Evolutionary conservation across 352 stramenopile genomes (phyloP).

Genomic region (Chrysophaeum taylorii): DNA sequence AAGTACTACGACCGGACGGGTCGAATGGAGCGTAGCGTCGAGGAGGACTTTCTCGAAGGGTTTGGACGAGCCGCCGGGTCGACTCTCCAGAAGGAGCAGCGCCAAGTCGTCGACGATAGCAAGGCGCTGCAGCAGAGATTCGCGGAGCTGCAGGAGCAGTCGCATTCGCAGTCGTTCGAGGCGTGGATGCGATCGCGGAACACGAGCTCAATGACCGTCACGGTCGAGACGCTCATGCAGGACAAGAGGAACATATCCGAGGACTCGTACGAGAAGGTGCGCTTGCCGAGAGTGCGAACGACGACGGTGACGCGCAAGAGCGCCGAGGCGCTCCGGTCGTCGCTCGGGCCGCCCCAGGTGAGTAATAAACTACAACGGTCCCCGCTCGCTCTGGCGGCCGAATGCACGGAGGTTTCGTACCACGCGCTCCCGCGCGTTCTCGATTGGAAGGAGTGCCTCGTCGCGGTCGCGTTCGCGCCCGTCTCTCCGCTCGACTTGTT

Average conservation of each 20-base stretch:
- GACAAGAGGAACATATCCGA: constrained; percentile 7
- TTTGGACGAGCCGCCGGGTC: neutral
- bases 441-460: constrained; percentile 16
- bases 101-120: neutral
- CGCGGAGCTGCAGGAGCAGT: neutral
- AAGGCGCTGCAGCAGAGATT: neutral
- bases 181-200: constrained; percentile 9
- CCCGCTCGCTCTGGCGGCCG: neutral
- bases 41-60: constrained; percentile 11
- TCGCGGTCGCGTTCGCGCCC: neutral
- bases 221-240: neutral
- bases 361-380: no score
- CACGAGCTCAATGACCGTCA: neutral
- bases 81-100: neutral
- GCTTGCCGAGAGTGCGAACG: neutral
- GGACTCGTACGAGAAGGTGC: constrained; percentile 9
- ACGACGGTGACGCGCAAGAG: neutral
- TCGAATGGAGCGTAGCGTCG: neutral
- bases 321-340: no score
- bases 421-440: neutral
- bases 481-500: neutral
- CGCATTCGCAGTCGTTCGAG: neutral
- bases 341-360: no score
- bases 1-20: constrained; percentile 14
- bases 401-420: neutral